Evolutionary conservation across 129 eudicot genomes (phyloP), one percentile per base, ranked within the genome.

Genomic region (Arctium lappa): DNA sequence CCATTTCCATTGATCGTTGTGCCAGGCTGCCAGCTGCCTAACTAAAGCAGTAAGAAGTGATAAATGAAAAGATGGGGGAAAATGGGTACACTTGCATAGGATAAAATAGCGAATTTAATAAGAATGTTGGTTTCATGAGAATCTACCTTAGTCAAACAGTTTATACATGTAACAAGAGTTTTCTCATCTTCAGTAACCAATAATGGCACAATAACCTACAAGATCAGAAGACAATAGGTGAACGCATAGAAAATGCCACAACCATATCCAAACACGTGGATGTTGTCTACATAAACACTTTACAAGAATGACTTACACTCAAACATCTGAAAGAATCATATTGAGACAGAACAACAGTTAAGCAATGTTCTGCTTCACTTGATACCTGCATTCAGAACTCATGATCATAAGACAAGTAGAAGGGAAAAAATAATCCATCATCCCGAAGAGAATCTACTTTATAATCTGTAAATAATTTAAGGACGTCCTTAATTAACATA

Each of bases 101-200:
- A 63, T 34, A n/a, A 53, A 70, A 53, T 48, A 80, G 37, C 2
- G 56, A 18, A 34, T 6, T 9, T 50, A 53, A 53, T 36, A 37
- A 81, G 74, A 74, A 74, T 11, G 31, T 31, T 29, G 69, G 69
- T 74, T 76, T 79, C 34, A 78, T 42, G 37, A 68, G 77, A 82
- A 80, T 78, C 22, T 83, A 95, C 99, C 99, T 95, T 95, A 9
- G 97, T 95, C 86, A 95, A 91, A 91, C 97, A 88, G 87, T 94
- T 94, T 81, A 94, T 88, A 85, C 92, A 94, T 6, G 92, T 88
- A 66, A 92, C 97, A 81, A 94, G 97, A 84, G 97, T 94, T 88
- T 91, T 94, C 87, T 94, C 98, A 76, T 94, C 98, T 81, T 91
- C 98, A 8, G 94, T 89, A 71, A 89, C 97, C 83, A 94, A 86